A percentile compares a stretch with the other conserved stretches of the same genome.
phyloP scores from a whole-genome alignment of 805 yeast genomes.

The Kuraishia hungarica region DNA sequence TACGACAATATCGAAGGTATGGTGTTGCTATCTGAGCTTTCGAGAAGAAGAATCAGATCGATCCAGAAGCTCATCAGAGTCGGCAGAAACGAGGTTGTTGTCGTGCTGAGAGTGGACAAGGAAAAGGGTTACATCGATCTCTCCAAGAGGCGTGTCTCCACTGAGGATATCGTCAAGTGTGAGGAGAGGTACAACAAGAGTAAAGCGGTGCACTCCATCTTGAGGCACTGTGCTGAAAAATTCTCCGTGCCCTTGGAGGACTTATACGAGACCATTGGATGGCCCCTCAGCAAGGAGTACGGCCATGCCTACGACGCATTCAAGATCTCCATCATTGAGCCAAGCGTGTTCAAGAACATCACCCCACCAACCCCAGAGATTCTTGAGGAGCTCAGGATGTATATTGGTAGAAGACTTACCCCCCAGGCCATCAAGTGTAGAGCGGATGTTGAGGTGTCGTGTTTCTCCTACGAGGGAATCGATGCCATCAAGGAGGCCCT shows the following conservation, averaged over 20 bases:
- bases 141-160: conserved; percentile 95
- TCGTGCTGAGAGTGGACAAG: conserved; percentile 94
- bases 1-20: conserved; percentile 98
- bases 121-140: conserved; percentile 98
- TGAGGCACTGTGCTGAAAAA: conserved; percentile 97
- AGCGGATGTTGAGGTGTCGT: conserved; percentile 97
- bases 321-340: conserved; percentile 90
- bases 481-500: conserved; percentile 92
- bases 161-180: conserved; percentile 94
- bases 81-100: conserved; percentile 97
- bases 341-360: conserved; percentile 76
- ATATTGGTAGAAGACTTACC: conserved; percentile 88
- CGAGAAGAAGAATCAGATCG: conserved; percentile 97
- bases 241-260: conserved; percentile 81
- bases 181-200: conserved; percentile 96
- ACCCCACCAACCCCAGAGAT: conserved; percentile 65
- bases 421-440: conserved; percentile 97
- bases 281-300: conserved; percentile 93
- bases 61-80: conserved; percentile 96
- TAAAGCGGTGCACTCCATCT: conserved; percentile 95
- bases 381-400: conserved; percentile 74
- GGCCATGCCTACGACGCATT: conserved; percentile 98
- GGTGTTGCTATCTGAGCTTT: conserved; percentile 91
- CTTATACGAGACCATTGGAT: conserved; percentile 82
- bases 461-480: conserved; percentile 95